phyloP scores from a whole-genome alignment of 192 early-diverging fungal species.

The Coemansia sp. region DNA sequence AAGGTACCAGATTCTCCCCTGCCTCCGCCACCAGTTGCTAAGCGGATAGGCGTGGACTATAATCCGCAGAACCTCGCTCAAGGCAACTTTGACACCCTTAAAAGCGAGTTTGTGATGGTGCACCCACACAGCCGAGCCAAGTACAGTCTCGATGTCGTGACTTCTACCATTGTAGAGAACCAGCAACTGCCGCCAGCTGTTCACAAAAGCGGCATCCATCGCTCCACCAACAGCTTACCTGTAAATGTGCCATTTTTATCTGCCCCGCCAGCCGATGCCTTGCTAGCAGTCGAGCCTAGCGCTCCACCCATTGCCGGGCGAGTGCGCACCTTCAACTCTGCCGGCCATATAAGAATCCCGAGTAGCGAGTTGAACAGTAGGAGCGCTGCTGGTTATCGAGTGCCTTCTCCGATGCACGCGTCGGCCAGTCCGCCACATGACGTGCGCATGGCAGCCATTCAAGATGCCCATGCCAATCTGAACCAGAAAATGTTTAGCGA shows the following conservation, averaged over 20 bases:
- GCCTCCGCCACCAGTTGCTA: slow-evolving; percentile 17
- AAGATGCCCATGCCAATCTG: slow-evolving; percentile 23
- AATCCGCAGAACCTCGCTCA: slow-evolving; percentile 6
- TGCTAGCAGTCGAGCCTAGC: slow-evolving; percentile 15
- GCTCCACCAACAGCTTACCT: slow-evolving; percentile 26
- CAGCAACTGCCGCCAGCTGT: slow-evolving; percentile 10
- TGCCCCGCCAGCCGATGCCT: slow-evolving; percentile 14
- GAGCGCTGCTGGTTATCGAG: neutral
- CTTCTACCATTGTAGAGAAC: neutral
- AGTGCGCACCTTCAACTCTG: slow-evolving; percentile 22
- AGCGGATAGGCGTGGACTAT: neutral
- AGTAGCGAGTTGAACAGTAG: neutral
- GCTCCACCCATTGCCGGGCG: slow-evolving; percentile 32
- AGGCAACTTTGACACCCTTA: slow-evolving; percentile 11
- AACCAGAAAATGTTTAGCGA: slow-evolving; percentile 37
- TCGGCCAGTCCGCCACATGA: slow-evolving; percentile 20
- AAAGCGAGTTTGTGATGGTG: neutral
- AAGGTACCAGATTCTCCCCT: slow-evolving; percentile 20
- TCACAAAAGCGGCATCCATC: slow-evolving; percentile 21
- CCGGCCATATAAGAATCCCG: slow-evolving; percentile 12
- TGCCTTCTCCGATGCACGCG: neutral
- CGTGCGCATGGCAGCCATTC: slow-evolving; percentile 32
- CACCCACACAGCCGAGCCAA: slow-evolving; percentile 14
- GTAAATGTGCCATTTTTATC: slow-evolving; percentile 23
- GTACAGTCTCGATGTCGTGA: slow-evolving; percentile 11